These are phyloP conservation scores for Verticillium tricorpus DNA, from an alignment of 2,329 filamentous ascomycete species.

Conservation along the genomic window DNA sequence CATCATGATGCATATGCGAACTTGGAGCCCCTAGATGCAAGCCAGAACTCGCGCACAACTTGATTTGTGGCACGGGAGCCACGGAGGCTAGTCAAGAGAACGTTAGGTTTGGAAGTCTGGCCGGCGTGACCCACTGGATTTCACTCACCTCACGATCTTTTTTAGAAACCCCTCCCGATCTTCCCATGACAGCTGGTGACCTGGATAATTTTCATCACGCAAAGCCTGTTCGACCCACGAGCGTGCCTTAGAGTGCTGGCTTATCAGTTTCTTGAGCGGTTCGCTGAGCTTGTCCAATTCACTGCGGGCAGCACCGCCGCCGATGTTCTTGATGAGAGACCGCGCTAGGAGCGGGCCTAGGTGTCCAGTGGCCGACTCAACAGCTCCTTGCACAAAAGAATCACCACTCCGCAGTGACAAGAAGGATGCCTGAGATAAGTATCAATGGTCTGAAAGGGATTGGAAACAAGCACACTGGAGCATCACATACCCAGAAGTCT, in stretches of 20 bases:
- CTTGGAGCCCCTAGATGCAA: conserved; percentile 57
- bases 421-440: conserved; percentile 44
- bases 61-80: conserved; percentile 62
- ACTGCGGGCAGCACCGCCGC: conserved; percentile 63
- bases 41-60: conserved; percentile 68
- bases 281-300: conserved; percentile 69
- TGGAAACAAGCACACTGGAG: neutral
- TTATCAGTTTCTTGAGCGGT: conserved; percentile 65
- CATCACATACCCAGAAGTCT: conserved; percentile 64
- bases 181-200: conserved; percentile 49
- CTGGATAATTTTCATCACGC: conserved; percentile 50
- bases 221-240: conserved; percentile 61
- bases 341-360: conserved; percentile 58
- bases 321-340: conserved; percentile 60
- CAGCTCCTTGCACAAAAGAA: conserved; percentile 33
- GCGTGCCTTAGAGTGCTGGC: conserved; percentile 49
- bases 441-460: neutral
- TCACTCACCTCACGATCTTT: conserved; percentile 55
- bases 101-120: neutral
- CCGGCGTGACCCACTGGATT: neutral
- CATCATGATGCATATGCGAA: conserved; percentile 55
- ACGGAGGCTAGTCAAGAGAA: conserved; percentile 43
- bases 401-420: conserved; percentile 42
- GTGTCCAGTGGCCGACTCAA: conserved; percentile 48
- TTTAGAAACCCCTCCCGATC: conserved; percentile 63